phyloP scores from a whole-genome alignment of 2,329 filamentous ascomycete genomes.

The Nothomitra cinnamomea region DNA sequence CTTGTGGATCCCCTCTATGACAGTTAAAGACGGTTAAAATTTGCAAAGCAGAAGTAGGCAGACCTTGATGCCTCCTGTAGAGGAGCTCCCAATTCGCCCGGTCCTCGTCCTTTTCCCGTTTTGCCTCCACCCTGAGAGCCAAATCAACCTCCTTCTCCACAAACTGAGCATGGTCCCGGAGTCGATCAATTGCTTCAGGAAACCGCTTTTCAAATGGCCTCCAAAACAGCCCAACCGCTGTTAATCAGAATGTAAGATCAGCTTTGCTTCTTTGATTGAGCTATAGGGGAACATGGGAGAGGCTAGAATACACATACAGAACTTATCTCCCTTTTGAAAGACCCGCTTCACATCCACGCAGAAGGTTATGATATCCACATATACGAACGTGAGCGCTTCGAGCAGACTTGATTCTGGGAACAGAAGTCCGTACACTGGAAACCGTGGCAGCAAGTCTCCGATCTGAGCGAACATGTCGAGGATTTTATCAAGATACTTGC shows the following conservation, averaged over 20 bases:
- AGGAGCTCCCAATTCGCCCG: conserved; percentile 5
- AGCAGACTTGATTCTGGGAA: conserved; percentile 12
- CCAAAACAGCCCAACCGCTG: neutral
- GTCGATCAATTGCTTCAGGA: conserved; percentile 6
- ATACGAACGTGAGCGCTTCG: conserved; percentile 12
- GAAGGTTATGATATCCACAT: conserved; percentile 13
- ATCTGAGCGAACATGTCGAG: conserved; percentile 14
- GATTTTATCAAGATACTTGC: conserved; percentile 14
- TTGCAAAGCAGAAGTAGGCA: too few relatives aligned
- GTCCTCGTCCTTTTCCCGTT: conserved; percentile 7
- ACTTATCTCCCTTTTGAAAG: conserved; percentile 5
- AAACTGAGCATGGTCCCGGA: conserved; percentile 9
- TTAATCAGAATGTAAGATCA: neutral
- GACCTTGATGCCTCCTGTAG: too few relatives aligned
- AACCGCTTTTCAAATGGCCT: neutral
- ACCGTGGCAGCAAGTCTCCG: conserved; percentile 14
- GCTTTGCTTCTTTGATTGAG: too few relatives aligned
- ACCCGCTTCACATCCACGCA: conserved; percentile 12
- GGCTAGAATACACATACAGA: too few relatives aligned
- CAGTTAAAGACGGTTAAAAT: neutral
- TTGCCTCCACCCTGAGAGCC: conserved; percentile 12
- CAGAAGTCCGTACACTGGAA: conserved; percentile 11
- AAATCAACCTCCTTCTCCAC: conserved; percentile 11
- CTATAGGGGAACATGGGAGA: neutral
- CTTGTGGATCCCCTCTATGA: neutral